Evolutionary conservation across 2,329 filamentous ascomycete species (phyloP).

Genomic region (Geosmithia putterillii): DNA sequence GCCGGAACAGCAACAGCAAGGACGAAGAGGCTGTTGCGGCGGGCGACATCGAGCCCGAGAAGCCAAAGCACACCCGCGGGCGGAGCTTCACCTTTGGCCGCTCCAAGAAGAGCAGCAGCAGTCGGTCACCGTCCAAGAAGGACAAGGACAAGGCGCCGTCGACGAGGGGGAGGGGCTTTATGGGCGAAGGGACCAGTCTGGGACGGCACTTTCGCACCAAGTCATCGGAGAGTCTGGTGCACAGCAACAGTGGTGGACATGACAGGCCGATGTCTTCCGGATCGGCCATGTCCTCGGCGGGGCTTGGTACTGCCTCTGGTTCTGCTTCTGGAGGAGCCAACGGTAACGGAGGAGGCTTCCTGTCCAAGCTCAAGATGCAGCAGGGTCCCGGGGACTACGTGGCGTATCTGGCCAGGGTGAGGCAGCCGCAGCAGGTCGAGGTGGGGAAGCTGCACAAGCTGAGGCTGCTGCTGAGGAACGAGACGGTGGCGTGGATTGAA

Average conservation of each 20-base stretch:
- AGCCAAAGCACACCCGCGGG: conserved; percentile 33
- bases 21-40: background rate
- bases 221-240: conserved; percentile 58
- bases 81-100: conserved; percentile 66
- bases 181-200: too few relatives aligned
- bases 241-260: conserved; percentile 32
- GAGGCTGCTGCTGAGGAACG: conserved; percentile 76
- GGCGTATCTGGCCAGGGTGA: conserved; percentile 67
- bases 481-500: conserved; percentile 93
- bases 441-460: conserved; percentile 95
- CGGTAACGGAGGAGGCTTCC: conserved; percentile 27
- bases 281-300: background rate
- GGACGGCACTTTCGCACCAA: conserved; percentile 58
- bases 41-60: conserved; percentile 23
- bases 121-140: conserved; percentile 62
- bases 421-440: conserved; percentile 72
- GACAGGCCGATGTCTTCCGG: conserved; percentile 38
- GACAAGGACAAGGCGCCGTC: conserved; percentile 45
- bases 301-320: too few relatives aligned
- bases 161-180: too few relatives aligned
- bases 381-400: conserved; percentile 77
- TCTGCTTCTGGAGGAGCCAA: conserved; percentile 29
- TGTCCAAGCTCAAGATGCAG: conserved; percentile 61
- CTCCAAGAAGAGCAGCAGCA: conserved; percentile 33
- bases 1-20: conserved; percentile 13